Conservation (phyloP, 768 basidiomycete genomes). For the Tulasnella sp. region DNA sequence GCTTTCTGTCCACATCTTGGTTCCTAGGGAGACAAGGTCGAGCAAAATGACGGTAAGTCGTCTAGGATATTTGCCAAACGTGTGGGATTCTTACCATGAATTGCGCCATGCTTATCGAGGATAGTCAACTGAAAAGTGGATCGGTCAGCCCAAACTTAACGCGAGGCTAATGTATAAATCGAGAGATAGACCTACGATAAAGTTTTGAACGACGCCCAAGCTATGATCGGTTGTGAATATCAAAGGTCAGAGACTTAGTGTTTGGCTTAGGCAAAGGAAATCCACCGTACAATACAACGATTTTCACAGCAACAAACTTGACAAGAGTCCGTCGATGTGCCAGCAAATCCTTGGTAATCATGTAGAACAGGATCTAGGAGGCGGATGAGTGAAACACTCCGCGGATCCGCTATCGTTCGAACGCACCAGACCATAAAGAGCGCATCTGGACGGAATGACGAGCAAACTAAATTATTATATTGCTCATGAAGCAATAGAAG, state of each 20-base stretch:
- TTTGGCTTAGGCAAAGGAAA: not conserved
- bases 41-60: not conserved
- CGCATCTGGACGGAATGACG: slow-evolving; percentile 47
- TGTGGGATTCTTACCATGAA: slow-evolving; percentile 53
- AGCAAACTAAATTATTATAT: not conserved
- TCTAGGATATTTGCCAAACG: not conserved
- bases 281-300: slow-evolving; percentile 39
- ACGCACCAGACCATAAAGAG: slow-evolving; percentile 71
- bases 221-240: slow-evolving; percentile 44
- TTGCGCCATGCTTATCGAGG: slow-evolving; percentile 65
- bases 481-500: not conserved
- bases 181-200: slow-evolving; percentile 56
- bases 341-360: slow-evolving; percentile 76
- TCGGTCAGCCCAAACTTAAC: not conserved
- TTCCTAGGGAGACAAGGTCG: slow-evolving; percentile 49
- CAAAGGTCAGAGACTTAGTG: slow-evolving; percentile 18
- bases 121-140: slow-evolving; percentile 56
- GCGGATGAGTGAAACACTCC: not conserved
- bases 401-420: not conserved
- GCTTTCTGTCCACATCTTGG: slow-evolving; percentile 77
- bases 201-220: slow-evolving; percentile 86
- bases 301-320: slow-evolving; percentile 85
- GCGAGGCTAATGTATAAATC: too few species aligned
- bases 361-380: slow-evolving; percentile 69
- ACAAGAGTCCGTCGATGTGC: slow-evolving; percentile 73